Conservation (phyloP, 2,329 filamentous ascomycete genomes). For the Periglandula ipomoeae region DNA sequence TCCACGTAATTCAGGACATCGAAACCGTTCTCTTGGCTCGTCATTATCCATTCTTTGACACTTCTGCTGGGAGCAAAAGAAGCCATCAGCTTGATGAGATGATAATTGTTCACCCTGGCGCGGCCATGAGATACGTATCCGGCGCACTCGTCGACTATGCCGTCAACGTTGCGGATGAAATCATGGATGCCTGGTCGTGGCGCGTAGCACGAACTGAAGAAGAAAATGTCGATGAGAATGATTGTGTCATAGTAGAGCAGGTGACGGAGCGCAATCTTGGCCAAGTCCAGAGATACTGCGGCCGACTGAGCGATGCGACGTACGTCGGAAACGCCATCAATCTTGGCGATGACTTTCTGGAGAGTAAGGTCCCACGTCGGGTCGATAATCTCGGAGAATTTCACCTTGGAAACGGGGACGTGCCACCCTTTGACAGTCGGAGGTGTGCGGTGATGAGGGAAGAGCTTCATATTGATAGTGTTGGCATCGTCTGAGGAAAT, state of each 20-base stretch:
- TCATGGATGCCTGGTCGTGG: slow-evolving; percentile 66
- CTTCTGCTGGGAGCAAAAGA: slow-evolving; percentile 74
- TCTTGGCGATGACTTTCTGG: slow-evolving; percentile 69
- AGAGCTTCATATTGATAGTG: slow-evolving; percentile 93
- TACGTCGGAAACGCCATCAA: slow-evolving; percentile 87
- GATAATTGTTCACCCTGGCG: slow-evolving; percentile 44
- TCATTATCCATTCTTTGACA: slow-evolving; percentile 78
- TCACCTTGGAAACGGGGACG: slow-evolving; percentile 70
- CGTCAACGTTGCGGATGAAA: slow-evolving; percentile 66
- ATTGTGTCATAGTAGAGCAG: slow-evolving; percentile 89
- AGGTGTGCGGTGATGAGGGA: slow-evolving; percentile 71
- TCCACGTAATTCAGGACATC: slow-evolving; percentile 69
- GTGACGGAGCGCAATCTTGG: slow-evolving; percentile 78
- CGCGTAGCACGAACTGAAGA: slow-evolving; percentile 86
- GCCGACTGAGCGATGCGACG: slow-evolving; percentile 77
- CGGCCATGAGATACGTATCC: slow-evolving; percentile 60
- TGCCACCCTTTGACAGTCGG: slow-evolving; percentile 78
- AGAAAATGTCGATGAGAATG: slow-evolving; percentile 87
- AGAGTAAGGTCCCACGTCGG: slow-evolving; percentile 69
- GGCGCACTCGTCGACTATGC: slow-evolving; percentile 77
- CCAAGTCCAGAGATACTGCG: slow-evolving; percentile 78
- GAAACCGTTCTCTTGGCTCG: slow-evolving; percentile 57
- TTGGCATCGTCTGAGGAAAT: slow-evolving; percentile 66
- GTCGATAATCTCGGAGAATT: slow-evolving; percentile 53
- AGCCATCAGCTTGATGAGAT: slow-evolving; percentile 75